phyloP scores from a whole-genome alignment of 257 asterid genomes.

The Nicotiana sylvestris region DNA sequence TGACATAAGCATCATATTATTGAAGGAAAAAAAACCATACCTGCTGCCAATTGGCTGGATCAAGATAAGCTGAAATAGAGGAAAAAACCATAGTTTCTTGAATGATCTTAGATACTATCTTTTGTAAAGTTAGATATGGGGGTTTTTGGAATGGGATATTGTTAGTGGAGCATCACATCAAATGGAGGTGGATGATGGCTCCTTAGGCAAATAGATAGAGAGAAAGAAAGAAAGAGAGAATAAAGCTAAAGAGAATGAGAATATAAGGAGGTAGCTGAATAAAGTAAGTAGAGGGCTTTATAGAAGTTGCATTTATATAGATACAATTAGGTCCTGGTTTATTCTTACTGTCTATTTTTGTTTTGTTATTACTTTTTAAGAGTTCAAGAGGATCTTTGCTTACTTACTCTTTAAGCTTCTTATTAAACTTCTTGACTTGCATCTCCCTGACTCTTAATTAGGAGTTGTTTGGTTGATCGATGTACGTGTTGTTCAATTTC shows the following conservation, averaged over 20 bases:
- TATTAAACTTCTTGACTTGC: not conserved
- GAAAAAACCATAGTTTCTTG: slow-evolving; percentile 79
- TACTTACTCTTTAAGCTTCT: slow-evolving; percentile 79
- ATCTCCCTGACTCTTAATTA: not conserved
- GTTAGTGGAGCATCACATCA: slow-evolving; percentile 94
- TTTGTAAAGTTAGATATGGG: slow-evolving; percentile 65
- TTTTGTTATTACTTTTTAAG: slow-evolving; percentile 52
- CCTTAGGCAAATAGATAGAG: slow-evolving; percentile 15
- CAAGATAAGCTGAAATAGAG: slow-evolving; percentile 91
- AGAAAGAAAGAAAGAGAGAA: slow-evolving; percentile 15
- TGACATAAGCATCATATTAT: slow-evolving; percentile 29
- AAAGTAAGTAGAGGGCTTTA: slow-evolving; percentile 61
- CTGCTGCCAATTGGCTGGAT: slow-evolving; percentile 98
- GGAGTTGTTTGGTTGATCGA: not conserved
- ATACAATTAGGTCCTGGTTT: slow-evolving; percentile 37
- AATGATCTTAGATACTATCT: slow-evolving; percentile 50
- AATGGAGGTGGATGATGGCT: slow-evolving; percentile 30
- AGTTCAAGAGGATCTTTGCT: slow-evolving; percentile 44
- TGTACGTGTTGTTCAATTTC: not conserved
- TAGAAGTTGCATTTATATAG: slow-evolving; percentile 34
- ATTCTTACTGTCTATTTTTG: slow-evolving; percentile 56
- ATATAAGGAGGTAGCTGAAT: slow-evolving; percentile 53
- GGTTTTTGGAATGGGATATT: slow-evolving; percentile 31
- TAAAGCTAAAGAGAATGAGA: slow-evolving; percentile 49
- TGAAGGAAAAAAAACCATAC: slow-evolving; percentile 27